phyloP scores from a whole-genome alignment of 192 early-diverging fungal species.

The Mortierella antarctica region DNA sequence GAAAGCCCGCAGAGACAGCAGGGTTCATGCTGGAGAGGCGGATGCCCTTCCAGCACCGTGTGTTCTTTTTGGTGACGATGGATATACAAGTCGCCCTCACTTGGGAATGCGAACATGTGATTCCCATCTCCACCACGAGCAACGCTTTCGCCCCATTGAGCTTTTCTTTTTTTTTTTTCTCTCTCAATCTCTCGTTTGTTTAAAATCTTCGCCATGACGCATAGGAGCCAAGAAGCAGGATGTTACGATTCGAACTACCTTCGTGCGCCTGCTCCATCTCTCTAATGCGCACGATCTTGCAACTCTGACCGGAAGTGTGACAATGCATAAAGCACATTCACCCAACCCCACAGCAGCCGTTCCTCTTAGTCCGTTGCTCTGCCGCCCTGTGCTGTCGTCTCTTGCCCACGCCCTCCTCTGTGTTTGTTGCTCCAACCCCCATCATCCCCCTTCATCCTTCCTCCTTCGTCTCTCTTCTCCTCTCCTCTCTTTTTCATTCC shows the following conservation, averaged over 20 bases:
- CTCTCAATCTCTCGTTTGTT: not conserved
- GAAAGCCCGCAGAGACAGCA: too few species aligned
- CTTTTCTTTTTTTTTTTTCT: too few species aligned
- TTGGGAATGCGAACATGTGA: too few species aligned
- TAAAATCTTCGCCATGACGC: constrained; percentile 14
- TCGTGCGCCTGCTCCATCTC: not conserved
- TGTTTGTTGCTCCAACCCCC: not conserved
- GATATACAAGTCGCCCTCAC: too few species aligned
- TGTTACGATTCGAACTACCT: constrained; percentile 51
- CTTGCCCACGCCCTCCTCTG: not conserved
- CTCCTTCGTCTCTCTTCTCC: not conserved
- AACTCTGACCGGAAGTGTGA: constrained; percentile 15
- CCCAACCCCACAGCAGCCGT: not conserved
- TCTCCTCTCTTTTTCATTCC: not conserved
- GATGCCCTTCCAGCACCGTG: too few species aligned
- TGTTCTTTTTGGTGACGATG: too few species aligned
- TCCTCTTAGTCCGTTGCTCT: not conserved
- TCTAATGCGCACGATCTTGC: constrained; percentile 14
- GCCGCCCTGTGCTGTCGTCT: constrained; percentile 1
- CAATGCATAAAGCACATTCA: constrained; percentile 33
- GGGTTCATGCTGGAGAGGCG: too few species aligned
- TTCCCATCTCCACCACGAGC: too few species aligned
- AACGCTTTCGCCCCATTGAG: too few species aligned
- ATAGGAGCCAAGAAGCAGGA: constrained; percentile 25
- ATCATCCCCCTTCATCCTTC: not conserved